Conservation (phyloP, 768 basidiomycete genomes). For the Lanmaoa rubissima region DNA sequence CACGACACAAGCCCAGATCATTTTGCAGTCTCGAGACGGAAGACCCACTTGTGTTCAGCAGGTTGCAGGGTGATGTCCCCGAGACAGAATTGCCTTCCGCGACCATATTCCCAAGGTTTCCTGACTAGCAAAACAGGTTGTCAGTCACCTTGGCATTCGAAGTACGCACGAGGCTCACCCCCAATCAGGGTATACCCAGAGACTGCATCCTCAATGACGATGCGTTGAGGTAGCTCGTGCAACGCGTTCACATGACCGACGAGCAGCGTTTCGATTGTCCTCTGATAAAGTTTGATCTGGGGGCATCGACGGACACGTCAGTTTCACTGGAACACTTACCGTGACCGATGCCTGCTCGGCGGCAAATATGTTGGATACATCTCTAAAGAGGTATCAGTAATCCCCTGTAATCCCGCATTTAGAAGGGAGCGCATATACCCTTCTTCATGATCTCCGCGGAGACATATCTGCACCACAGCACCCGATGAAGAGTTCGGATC, state of each 20-base stretch:
- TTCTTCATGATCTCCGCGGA: slow-evolving; percentile 14
- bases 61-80: slow-evolving; percentile 15
- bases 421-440: slow-evolving; percentile 19
- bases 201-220: slow-evolving; percentile 9
- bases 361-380: slow-evolving; percentile 5
- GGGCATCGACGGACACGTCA: background rate
- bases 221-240: slow-evolving; percentile 13
- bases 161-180: slow-evolving; percentile 2
- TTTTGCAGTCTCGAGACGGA: slow-evolving; percentile 14
- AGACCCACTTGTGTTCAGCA: slow-evolving; percentile 31
- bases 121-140: slow-evolving; percentile 12
- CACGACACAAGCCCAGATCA: background rate
- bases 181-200: slow-evolving; percentile 23
- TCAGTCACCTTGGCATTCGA: background rate
- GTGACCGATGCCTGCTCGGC: slow-evolving; percentile 16
- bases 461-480: slow-evolving; percentile 25
- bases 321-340: slow-evolving; percentile 12
- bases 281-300: slow-evolving; percentile 6
- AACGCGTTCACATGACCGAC: slow-evolving; percentile 17
- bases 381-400: slow-evolving; percentile 8
- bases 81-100: slow-evolving; percentile 26
- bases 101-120: slow-evolving; percentile 31
- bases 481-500: slow-evolving; percentile 5
- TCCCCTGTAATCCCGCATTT: too few relatives aligned
- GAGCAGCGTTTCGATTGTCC: slow-evolving; percentile 26